Evolutionary conservation across 2,329 filamentous ascomycete genomes (phyloP).

Genomic region (Claviceps paspali): DNA sequence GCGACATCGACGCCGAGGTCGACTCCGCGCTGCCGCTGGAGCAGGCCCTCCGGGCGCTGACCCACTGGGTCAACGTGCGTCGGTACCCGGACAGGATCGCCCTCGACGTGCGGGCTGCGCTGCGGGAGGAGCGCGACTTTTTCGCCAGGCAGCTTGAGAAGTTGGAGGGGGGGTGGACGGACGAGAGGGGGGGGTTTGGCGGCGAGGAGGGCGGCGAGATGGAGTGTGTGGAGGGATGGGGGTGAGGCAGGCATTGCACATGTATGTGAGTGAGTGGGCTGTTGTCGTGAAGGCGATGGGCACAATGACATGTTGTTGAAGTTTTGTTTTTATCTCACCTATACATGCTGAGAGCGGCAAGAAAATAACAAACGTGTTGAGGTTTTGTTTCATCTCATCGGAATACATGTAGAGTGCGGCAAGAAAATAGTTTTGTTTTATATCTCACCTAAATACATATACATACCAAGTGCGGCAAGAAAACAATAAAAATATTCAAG

Average conservation of each 20-base stretch:
- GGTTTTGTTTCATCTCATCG: too few relatives aligned
- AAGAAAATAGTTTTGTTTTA: too few relatives aligned
- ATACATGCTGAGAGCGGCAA: too few relatives aligned
- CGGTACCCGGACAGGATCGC: slow-evolving; percentile 68
- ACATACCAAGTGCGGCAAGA: too few relatives aligned
- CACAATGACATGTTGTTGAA: too few relatives aligned
- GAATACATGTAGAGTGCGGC: too few relatives aligned
- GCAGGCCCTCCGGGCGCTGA: slow-evolving; percentile 74
- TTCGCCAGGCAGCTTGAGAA: slow-evolving; percentile 65
- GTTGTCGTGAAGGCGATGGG: too few relatives aligned
- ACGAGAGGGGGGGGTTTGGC: slow-evolving; percentile 22
- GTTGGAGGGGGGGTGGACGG: slow-evolving; percentile 40
- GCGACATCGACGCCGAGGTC: slow-evolving; percentile 83
- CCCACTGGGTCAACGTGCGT: slow-evolving; percentile 86
- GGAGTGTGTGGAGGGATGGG: slow-evolving; percentile 19
- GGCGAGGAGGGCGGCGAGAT: slow-evolving; percentile 20
- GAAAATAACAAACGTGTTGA: too few relatives aligned
- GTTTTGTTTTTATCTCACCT: too few relatives aligned
- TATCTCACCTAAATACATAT: too few relatives aligned
- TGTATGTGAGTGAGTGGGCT: too few relatives aligned
- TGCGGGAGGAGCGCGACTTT: slow-evolving; percentile 64
- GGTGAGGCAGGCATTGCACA: slow-evolving; percentile 1
- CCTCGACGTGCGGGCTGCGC: slow-evolving; percentile 36
- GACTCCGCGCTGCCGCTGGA: slow-evolving; percentile 86
- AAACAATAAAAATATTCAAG: too few relatives aligned